Conservation (phyloP, 257 asterid genomes). For the Forsythia suspensa region DNA sequence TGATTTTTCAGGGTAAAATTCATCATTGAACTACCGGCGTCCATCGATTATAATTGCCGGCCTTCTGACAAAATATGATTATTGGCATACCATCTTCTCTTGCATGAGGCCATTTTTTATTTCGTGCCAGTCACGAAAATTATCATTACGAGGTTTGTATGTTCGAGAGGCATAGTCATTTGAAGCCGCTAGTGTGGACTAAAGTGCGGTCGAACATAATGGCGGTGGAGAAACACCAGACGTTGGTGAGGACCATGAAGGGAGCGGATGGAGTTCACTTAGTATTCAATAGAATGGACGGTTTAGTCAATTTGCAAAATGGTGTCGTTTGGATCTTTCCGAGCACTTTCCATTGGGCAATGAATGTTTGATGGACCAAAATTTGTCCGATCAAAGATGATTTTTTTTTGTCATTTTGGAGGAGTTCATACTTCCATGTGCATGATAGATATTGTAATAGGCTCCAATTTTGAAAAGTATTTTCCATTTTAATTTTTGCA, state of each 20-base stretch:
- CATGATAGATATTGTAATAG: no score
- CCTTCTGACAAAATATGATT: conserved; percentile 35
- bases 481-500: no score
- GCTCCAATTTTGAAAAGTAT: no score
- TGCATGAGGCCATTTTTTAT: conserved; percentile 7
- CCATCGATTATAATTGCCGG: conserved; percentile 30
- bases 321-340: conserved; percentile 2
- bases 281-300: conserved; percentile 31
- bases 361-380: no score
- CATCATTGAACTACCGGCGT: conserved; percentile 20
- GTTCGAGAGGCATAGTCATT: conserved; percentile 19
- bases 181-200: conserved; percentile 26
- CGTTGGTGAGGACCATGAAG: conserved; percentile 30
- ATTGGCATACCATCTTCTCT: conserved; percentile 34
- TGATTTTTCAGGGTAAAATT: conserved; percentile 24
- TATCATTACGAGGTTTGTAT: neutral
- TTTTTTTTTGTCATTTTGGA: no score
- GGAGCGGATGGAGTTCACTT: conserved; percentile 33
- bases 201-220: conserved; percentile 17
- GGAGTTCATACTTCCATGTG: no score
- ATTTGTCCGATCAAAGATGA: no score
- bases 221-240: conserved; percentile 34
- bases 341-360: no score
- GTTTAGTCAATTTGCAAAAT: conserved; percentile 14
- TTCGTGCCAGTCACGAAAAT: conserved; percentile 30